A percentile compares a stretch with the other conserved stretches of the same genome.
Evolutionary conservation across 495 filamentous ascomycete species (phyloP).

Genomic region (Aspergillus campestris): DNA sequence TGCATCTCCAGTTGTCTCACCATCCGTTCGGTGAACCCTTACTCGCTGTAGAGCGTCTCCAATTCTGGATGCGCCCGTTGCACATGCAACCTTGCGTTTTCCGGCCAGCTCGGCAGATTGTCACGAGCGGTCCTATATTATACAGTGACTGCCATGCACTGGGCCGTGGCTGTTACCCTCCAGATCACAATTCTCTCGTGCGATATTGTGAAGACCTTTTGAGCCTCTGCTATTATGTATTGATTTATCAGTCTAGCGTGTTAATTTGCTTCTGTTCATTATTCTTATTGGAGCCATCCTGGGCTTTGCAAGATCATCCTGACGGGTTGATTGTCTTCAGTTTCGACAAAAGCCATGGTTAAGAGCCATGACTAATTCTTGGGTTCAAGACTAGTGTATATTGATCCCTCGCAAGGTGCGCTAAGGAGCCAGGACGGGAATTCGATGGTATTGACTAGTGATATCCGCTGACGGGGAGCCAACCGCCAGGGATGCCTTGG

Average conservation of each 20-base stretch:
- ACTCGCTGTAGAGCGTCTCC: slow-evolving; percentile 56
- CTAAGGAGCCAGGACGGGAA: background rate
- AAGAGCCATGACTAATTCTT: background rate
- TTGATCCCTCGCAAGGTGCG: slow-evolving; percentile 3
- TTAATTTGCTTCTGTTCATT: slow-evolving; percentile 10
- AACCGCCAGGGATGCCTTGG: slow-evolving; percentile 5
- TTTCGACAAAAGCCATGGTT: background rate
- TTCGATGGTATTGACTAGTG: slow-evolving; percentile 1
- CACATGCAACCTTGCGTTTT: slow-evolving; percentile 8
- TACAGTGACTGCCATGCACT: slow-evolving; percentile 20
- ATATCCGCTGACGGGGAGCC: slow-evolving; percentile 6
- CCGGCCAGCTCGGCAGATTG: slow-evolving; percentile 7
- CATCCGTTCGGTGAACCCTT: slow-evolving; percentile 95
- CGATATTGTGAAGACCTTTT: slow-evolving; percentile 1
- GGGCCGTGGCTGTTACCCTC: slow-evolving; percentile 22
- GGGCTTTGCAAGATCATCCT: slow-evolving; percentile 2
- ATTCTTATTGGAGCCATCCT: slow-evolving; percentile 8
- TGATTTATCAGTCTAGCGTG: slow-evolving; percentile 21
- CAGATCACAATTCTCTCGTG: slow-evolving; percentile 2
- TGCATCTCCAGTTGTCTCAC: slow-evolving; percentile 69
- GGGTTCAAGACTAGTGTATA: slow-evolving; percentile 5
- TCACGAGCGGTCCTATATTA: slow-evolving; percentile 3
- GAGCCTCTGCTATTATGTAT: slow-evolving; percentile 6
- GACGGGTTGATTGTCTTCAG: slow-evolving; percentile 5
- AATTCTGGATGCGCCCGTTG: slow-evolving; percentile 13